A percentile compares a stretch with the other conserved stretches of the same genome.
phyloP scores from a whole-genome alignment of 495 filamentous ascomycete species.

The Melanomma pulvis-pyrius region DNA sequence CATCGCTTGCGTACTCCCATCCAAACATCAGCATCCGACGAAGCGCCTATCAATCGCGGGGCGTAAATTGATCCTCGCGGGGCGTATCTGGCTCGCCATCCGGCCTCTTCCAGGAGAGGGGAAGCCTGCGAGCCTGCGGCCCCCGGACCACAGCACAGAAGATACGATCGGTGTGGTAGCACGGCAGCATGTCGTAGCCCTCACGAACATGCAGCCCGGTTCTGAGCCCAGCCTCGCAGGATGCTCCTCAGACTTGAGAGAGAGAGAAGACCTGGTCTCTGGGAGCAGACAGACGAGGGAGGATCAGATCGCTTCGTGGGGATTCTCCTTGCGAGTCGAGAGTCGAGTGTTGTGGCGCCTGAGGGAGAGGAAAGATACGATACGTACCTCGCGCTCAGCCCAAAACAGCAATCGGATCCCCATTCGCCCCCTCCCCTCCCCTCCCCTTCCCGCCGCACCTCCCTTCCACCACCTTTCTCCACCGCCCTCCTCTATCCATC shows the following conservation, averaged over 20 bases:
- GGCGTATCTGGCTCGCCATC: neutral
- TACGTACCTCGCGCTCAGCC: neutral
- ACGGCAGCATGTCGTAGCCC: neutral
- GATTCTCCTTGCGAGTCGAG: neutral
- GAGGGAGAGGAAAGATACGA: neutral
- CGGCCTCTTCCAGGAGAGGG: neutral
- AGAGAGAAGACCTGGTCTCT: too few species aligned
- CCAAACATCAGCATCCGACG: neutral
- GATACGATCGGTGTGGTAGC: neutral
- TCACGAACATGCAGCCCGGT: too few species aligned
- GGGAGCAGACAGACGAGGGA: too few species aligned
- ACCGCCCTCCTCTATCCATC: neutral
- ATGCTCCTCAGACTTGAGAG: too few species aligned
- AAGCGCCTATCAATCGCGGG: constrained; percentile 11
- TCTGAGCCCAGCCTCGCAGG: too few species aligned
- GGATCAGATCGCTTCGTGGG: too few species aligned
- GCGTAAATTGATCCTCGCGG: neutral
- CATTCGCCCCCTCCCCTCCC: neutral
- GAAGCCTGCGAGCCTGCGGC: neutral
- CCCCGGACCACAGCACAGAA: neutral
- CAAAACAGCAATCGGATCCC: neutral
- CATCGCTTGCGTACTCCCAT: too few species aligned
- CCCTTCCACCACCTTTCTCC: neutral
- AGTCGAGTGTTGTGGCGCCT: neutral
- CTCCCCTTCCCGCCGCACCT: neutral